Evolutionary conservation across 1,284 basidiomycete genomes (phyloP).

Genomic region (Coniferiporia weirii): DNA sequence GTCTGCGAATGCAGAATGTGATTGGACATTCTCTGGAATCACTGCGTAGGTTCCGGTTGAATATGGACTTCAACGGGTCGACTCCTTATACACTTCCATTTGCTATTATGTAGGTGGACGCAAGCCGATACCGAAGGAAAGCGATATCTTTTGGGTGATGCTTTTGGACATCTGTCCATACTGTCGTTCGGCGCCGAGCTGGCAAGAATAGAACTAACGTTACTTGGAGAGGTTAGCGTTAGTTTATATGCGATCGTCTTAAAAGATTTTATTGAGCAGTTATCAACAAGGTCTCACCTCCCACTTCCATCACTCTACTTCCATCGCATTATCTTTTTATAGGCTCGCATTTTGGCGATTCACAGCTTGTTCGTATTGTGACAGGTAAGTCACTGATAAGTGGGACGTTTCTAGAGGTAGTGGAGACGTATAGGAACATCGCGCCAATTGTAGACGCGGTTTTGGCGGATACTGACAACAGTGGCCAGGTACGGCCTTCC

Average conservation of each 20-base stretch:
- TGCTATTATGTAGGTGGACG: conserved; percentile 41
- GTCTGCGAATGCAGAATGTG: conserved; percentile 29
- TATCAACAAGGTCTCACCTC: conserved; percentile 58
- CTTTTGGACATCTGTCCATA: conserved; percentile 68
- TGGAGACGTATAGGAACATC: conserved; percentile 73
- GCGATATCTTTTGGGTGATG: conserved; percentile 69
- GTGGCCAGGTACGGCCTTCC: conserved; percentile 55
- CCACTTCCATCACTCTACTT: conserved; percentile 75
- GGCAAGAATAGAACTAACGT: conserved; percentile 52
- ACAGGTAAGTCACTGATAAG: conserved; percentile 44
- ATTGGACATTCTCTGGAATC: conserved; percentile 71
- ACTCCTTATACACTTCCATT: conserved; percentile 9
- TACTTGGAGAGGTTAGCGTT: conserved; percentile 67
- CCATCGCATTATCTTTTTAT: conserved; percentile 71
- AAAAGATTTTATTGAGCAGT: background rate
- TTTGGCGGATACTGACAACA: conserved; percentile 69
- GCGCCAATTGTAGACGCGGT: conserved; percentile 87
- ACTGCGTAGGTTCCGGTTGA: conserved; percentile 43
- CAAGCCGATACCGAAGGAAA: conserved; percentile 38
- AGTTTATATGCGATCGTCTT: conserved; percentile 3
- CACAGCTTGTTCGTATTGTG: conserved; percentile 65
- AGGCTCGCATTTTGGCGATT: conserved; percentile 81
- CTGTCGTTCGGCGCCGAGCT: conserved; percentile 49
- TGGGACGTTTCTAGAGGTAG: conserved; percentile 50
- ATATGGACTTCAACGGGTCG: background rate